Base-by-base conservation (phyloP, 306 rosid species). In the Lathyrus sativus region DNA sequence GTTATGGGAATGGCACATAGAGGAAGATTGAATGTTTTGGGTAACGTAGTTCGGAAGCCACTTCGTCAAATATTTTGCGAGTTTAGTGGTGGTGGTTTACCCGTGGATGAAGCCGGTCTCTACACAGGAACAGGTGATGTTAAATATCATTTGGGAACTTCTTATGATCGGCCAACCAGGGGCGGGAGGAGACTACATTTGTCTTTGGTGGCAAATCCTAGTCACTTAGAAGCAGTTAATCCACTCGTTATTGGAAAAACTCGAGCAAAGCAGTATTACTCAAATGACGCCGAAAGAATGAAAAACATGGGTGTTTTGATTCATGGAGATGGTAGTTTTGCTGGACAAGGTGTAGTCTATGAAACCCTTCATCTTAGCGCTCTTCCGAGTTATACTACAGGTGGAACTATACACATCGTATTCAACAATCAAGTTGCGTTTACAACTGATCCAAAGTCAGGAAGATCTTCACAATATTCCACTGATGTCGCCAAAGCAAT, bases 91-190 rank as follows among this genome's bases (percentile, higher is more conserved):
- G 98, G 96, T 24, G 98, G 90, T 41, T 80, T 81, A 74, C 93
- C 95, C 12, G 85, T 71, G 26, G 91, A 93, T 48, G 95, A 86
- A 86, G 89, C 76, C 46, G 96, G 96, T 38, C 86, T 88, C 19
- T 93, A 90, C 81, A 90, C 91, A 26, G 98, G 98, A 68, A 93
- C 97, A n/a, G 98, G 98, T 67, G 98, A 93, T 81, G 98, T 93
- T 29, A 90, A 93, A 79, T 90, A 88, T 78, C 98, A 93, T 79
- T 75, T 93, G 79, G 97, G 96, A 60, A 93, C 97, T 49, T 93
- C 97, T 46, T 90, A 88, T 79, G 98, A 93, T 82, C 87, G 95
- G 14, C 97, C 95, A n/a, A 88, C 98, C 13, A 80, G 96, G 67
- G 96, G 96, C 33, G 98, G 97, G 58, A 93, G 85, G 75, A 88